Percentiles rank a stretch among this genome's conserved stretches.
phyloP scores from a whole-genome alignment of 2,329 filamentous ascomycete species.

The Aspergillus awamori region DNA sequence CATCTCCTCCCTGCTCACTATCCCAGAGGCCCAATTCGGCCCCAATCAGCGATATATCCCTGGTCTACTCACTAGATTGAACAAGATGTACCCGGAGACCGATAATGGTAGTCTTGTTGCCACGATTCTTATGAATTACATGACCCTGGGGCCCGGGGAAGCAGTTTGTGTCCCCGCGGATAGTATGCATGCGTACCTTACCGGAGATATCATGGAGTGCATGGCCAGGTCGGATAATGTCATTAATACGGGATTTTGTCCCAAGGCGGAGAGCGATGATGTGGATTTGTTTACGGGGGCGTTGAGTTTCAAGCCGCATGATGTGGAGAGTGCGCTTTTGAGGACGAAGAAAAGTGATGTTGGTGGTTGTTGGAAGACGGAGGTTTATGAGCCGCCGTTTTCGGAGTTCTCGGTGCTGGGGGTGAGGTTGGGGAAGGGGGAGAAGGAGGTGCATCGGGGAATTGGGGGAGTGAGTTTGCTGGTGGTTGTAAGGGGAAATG shows the following conservation, averaged over 20 bases:
- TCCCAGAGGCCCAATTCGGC: slow-evolving; percentile 54
- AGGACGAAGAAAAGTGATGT: slow-evolving; percentile 53
- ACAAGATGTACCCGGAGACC: slow-evolving; percentile 62
- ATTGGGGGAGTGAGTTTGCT: slow-evolving; percentile 65
- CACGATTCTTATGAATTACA: slow-evolving; percentile 73
- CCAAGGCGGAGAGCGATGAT: slow-evolving; percentile 64
- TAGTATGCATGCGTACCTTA: slow-evolving; percentile 73
- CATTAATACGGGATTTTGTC: slow-evolving; percentile 74
- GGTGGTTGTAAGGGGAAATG: slow-evolving; percentile 63
- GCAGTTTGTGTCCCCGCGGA: slow-evolving; percentile 72
- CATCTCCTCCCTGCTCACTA: slow-evolving; percentile 54
- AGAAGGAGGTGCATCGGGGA: slow-evolving; percentile 60
- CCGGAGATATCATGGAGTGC: slow-evolving; percentile 75
- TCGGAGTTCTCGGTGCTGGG: slow-evolving; percentile 72
- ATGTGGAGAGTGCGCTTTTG: slow-evolving; percentile 59
- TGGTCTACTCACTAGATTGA: slow-evolving; percentile 65
- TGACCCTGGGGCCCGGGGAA: slow-evolving; percentile 66
- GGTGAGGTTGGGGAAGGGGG: slow-evolving; percentile 58
- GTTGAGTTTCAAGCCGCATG: slow-evolving; percentile 67
- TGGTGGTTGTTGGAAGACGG: slow-evolving; percentile 62
- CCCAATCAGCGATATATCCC: slow-evolving; percentile 60
- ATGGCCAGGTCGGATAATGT: slow-evolving; percentile 78
- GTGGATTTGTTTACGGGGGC: slow-evolving; percentile 65
- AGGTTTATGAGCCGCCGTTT: slow-evolving; percentile 67
- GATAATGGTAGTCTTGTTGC: slow-evolving; percentile 72